A percentile compares a stretch with the other conserved stretches of the same genome.
Evolutionary conservation across 805 yeast species (phyloP).

Genomic region (Hanseniaspora vineae): DNA sequence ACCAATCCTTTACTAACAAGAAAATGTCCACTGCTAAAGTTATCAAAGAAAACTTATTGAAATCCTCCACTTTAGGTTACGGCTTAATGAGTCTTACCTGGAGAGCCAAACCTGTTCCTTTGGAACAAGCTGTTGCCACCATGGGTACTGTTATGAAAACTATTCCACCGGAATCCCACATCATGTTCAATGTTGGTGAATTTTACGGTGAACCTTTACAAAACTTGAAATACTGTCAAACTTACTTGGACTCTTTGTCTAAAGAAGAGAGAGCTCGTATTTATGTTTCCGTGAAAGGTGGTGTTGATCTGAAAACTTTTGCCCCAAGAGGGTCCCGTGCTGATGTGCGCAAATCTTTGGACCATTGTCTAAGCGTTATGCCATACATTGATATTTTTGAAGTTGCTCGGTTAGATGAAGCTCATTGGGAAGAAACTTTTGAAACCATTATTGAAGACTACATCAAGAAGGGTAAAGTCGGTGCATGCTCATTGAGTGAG

Average conservation of each 20-base stretch:
- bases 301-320: constrained; percentile 25
- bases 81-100: constrained; percentile 80
- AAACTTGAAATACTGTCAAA: constrained; percentile 44
- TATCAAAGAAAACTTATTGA: constrained; percentile 1
- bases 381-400: constrained; percentile 52
- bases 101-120: constrained; percentile 43
- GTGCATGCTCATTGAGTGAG: constrained; percentile 66
- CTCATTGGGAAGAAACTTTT: constrained; percentile 48
- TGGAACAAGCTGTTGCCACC: constrained; percentile 30
- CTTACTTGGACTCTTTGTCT: constrained; percentile 38
- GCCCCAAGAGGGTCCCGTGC: constrained; percentile 40
- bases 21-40: background rate
- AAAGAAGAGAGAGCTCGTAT: constrained; percentile 47
- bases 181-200: constrained; percentile 61
- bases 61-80: constrained; percentile 34
- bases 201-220: constrained; percentile 50
- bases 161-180: constrained; percentile 31
- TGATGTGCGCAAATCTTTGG: constrained; percentile 35
- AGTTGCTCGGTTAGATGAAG: constrained; percentile 56
- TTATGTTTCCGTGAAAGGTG: constrained; percentile 60
- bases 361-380: constrained; percentile 26
- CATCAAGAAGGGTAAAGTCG: constrained; percentile 51
- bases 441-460: constrained; percentile 37
- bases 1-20: background rate
- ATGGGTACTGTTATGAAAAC: constrained; percentile 36